Percentiles rank a stretch among this genome's conserved stretches.
These are phyloP conservation scores for Trichophaea hybrida DNA, from an alignment of 2,329 filamentous ascomycete species.

Conservation along the genomic window DNA sequence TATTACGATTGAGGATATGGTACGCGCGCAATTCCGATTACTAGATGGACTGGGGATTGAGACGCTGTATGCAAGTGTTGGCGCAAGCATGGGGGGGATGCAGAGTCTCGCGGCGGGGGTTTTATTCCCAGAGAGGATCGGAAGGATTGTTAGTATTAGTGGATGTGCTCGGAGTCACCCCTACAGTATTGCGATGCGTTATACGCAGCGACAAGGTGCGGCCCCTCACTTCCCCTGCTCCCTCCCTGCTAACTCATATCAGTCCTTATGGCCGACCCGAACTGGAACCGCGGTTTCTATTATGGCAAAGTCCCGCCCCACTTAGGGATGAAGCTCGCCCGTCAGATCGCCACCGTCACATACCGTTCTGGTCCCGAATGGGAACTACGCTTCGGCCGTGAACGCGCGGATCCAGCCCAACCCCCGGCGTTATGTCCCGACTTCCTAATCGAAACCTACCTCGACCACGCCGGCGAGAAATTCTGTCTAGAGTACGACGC, in stretches of 20 bases:
- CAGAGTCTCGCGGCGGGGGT: conserved; percentile 79
- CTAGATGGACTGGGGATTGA: conserved; percentile 64
- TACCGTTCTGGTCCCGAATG: conserved; percentile 94
- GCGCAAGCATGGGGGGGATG: conserved; percentile 97
- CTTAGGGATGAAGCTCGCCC: conserved; percentile 91
- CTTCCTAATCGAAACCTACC: conserved; percentile 93
- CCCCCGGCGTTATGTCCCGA: conserved; percentile 92
- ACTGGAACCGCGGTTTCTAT: conserved; percentile 93
- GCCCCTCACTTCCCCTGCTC: background rate
- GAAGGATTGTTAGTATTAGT: conserved; percentile 72
- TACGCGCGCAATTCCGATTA: conserved; percentile 81
- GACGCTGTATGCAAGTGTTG: conserved; percentile 79
- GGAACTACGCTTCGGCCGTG: conserved; percentile 84
- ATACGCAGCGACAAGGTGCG: conserved; percentile 71
- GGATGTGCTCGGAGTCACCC: conserved; percentile 90
- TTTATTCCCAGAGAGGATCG: conserved; percentile 67
- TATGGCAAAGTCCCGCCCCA: conserved; percentile 80
- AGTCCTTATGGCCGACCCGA: conserved; percentile 96
- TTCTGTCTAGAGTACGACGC: conserved; percentile 94
- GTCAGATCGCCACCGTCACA: conserved; percentile 94
- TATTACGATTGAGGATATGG: conserved; percentile 93
- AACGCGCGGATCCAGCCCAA: conserved; percentile 69
- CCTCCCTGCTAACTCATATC: conserved; percentile 17
- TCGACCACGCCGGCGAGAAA: conserved; percentile 96
- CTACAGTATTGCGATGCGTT: conserved; percentile 96